Evolutionary conservation across 345 rosid genomes (phyloP).

Genomic region (Odontarrhena argentea): DNA sequence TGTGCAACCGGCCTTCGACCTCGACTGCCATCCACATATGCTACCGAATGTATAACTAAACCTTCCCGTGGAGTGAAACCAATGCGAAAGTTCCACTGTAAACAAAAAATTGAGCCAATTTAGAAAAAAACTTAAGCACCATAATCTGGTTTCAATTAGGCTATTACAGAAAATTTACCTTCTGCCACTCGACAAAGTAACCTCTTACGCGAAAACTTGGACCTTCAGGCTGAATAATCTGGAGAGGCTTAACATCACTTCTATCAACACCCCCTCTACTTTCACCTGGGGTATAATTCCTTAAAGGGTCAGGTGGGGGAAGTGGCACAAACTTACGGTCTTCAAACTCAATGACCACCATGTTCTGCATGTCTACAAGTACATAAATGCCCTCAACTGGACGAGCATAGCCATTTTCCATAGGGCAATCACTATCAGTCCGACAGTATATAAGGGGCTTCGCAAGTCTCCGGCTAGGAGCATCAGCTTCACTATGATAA

Average conservation of each 20-base stretch:
- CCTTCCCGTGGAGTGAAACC: slow-evolving; percentile 96
- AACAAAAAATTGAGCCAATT: slow-evolving; percentile 37
- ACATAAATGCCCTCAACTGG: slow-evolving; percentile 89
- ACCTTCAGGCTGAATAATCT: slow-evolving; percentile 88
- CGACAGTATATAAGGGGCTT: slow-evolving; percentile 91
- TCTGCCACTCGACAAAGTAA: slow-evolving; percentile 86
- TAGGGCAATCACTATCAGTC: slow-evolving; percentile 89
- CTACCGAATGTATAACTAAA: slow-evolving; percentile 84
- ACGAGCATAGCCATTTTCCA: slow-evolving; percentile 98
- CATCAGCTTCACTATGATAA: slow-evolving; percentile 76
- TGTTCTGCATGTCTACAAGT: slow-evolving; percentile 89
- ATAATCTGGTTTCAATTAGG: slow-evolving; percentile 7
- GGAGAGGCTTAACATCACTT: slow-evolving; percentile 88
- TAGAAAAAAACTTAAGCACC: slow-evolving; percentile 24
- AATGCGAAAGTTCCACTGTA: slow-evolving; percentile 92
- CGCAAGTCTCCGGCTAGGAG: slow-evolving; percentile 83
- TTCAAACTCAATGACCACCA: slow-evolving; percentile 84
- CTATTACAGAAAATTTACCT: slow-evolving; percentile 48
- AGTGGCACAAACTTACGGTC: slow-evolving; percentile 86
- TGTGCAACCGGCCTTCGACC: slow-evolving; percentile 91
- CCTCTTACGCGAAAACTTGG: slow-evolving; percentile 89
- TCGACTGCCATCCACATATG: slow-evolving; percentile 85
- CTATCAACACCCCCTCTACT: slow-evolving; percentile 90
- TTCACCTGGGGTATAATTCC: slow-evolving; percentile 90
- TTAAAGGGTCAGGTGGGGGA: slow-evolving; percentile 85